Conservation (phyloP, 2,329 filamentous ascomycete species). For the Neonectria punicea region DNA sequence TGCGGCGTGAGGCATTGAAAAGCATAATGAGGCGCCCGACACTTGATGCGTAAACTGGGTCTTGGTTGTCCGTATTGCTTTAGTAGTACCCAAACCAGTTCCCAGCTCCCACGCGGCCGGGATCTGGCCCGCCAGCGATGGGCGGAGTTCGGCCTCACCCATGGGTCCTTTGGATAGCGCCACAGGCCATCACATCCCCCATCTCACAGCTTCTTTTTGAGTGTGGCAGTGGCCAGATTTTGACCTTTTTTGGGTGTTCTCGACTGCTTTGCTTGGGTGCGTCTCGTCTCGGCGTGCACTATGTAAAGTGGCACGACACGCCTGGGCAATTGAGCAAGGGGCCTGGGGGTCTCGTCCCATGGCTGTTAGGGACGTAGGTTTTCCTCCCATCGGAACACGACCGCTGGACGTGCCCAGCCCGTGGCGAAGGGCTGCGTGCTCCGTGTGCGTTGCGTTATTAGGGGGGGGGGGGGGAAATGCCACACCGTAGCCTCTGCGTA, state of each 20-base stretch:
- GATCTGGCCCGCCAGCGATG: slow-evolving; percentile 25
- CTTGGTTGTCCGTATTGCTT: slow-evolving; percentile 4
- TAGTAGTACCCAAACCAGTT: not conserved
- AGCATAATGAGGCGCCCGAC: slow-evolving; percentile 1
- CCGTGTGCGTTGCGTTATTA: slow-evolving; percentile 2
- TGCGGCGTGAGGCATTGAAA: not conserved
- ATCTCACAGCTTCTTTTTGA: not conserved
- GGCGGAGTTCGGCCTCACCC: slow-evolving; percentile 24
- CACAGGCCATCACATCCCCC: too few relatives aligned
- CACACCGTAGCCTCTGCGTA: not conserved
- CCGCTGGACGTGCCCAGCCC: slow-evolving; percentile 8
- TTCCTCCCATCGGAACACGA: slow-evolving; percentile 12
- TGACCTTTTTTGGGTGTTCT: not conserved
- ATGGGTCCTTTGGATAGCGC: not conserved
- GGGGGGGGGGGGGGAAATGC: not conserved
- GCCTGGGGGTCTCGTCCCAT: slow-evolving; percentile 1
- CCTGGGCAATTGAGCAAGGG: slow-evolving; percentile 5
- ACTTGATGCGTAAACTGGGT: slow-evolving; percentile 11
- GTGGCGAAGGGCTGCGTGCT: slow-evolving; percentile 18
- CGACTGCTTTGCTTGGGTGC: not conserved
- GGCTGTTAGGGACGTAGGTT: not conserved
- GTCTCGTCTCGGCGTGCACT: slow-evolving; percentile 4
- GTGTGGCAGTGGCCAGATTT: not conserved
- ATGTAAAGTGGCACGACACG: slow-evolving; percentile 23
- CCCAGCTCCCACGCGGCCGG: slow-evolving; percentile 25